phyloP scores from a whole-genome alignment of 2,329 filamentous ascomycete genomes.

The Aspergillus chevalieri region DNA sequence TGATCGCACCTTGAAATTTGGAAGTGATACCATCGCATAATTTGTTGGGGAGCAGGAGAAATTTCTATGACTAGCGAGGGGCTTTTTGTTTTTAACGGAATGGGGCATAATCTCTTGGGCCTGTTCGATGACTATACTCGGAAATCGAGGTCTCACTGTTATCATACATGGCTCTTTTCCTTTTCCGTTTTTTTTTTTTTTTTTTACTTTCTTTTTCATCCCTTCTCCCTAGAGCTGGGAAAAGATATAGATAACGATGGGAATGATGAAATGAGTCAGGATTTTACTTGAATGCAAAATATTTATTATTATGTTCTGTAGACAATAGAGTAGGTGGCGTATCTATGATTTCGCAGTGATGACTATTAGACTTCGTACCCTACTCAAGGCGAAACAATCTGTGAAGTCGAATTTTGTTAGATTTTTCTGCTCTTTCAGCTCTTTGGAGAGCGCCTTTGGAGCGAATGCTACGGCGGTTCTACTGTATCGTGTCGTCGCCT shows the following conservation, averaged over 20 bases:
- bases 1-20: neutral
- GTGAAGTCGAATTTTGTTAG: neutral
- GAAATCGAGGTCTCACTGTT: neutral
- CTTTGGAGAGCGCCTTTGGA: neutral
- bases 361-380: too few species aligned
- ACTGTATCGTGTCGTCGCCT: neutral
- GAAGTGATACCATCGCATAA: conserved; percentile 12
- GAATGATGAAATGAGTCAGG: neutral
- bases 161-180: neutral
- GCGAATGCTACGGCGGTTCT: neutral
- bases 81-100: neutral
- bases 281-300: too few species aligned
- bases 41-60: neutral
- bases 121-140: neutral
- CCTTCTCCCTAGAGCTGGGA: neutral
- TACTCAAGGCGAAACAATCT: too few species aligned
- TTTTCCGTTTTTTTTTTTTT: neutral
- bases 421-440: neutral
- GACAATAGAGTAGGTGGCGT: too few species aligned
- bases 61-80: neutral
- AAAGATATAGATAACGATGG: neutral
- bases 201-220: neutral
- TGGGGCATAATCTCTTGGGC: neutral
- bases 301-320: too few species aligned
- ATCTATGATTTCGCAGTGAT: too few species aligned